These are phyloP conservation scores for Cerioporus squamosus DNA, from an alignment of 1,284 basidiomycete species.

Conservation along the genomic window DNA sequence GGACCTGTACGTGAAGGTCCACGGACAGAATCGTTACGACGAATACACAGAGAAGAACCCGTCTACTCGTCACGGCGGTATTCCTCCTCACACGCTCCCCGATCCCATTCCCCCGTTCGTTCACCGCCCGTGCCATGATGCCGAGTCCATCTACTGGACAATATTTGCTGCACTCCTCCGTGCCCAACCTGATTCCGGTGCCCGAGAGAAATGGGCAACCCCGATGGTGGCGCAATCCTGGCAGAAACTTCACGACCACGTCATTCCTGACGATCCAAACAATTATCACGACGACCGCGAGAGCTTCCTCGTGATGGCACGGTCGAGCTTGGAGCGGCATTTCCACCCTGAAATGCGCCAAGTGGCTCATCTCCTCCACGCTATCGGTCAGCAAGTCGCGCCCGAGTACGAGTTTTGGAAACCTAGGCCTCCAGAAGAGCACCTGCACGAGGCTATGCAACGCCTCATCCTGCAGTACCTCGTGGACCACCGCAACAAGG, in stretches of 20 bases:
- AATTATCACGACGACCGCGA: not conserved
- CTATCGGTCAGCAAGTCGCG: not conserved
- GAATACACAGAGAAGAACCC: not conserved
- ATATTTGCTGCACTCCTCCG: not conserved
- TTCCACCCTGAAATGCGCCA: not conserved
- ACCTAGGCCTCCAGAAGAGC: not conserved
- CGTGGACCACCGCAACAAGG: not conserved
- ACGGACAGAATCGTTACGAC: not conserved
- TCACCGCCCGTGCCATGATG: not conserved
- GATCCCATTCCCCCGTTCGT: not conserved
- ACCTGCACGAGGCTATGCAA: slow-evolving; percentile 4
- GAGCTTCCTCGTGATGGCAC: not conserved
- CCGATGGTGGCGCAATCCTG: not conserved
- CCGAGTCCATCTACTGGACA: slow-evolving; percentile 1
- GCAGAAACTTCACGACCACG: not conserved
- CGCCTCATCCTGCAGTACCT: slow-evolving; percentile 1
- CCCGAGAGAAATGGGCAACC: not conserved
- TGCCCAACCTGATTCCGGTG: not conserved
- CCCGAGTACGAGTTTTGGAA: not conserved
- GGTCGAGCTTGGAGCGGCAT: not conserved
- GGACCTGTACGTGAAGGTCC: not conserved
- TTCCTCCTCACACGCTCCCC: not conserved
- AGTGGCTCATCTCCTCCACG: not conserved
- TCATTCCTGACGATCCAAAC: not conserved
- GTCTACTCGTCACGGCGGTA: not conserved